These are phyloP conservation scores for Aristolochia californica DNA, from an alignment of 164 flowering plant genomes.

Conservation along the genomic window DNA sequence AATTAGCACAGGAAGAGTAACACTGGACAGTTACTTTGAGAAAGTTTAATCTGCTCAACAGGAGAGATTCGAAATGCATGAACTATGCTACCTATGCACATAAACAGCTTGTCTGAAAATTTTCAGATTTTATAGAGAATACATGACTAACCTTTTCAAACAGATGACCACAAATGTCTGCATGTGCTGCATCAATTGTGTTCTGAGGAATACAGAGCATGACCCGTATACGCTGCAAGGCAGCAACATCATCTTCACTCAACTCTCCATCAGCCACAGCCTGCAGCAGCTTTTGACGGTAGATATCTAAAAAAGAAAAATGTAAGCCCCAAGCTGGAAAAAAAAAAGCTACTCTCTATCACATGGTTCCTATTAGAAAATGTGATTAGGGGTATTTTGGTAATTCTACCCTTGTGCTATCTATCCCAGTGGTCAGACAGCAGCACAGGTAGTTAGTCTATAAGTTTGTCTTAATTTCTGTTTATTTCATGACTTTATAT, in stretches of 20 bases:
- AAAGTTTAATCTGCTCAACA: background rate
- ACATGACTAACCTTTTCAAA: constrained; percentile 73
- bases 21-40: too few species aligned
- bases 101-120: background rate
- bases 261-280: constrained; percentile 71
- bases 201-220: constrained; percentile 91
- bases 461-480: too few species aligned
- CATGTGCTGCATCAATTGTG: constrained; percentile 82
- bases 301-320: constrained; percentile 51
- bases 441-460: too few species aligned
- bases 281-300: constrained; percentile 86
- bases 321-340: background rate
- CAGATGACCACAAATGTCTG: constrained; percentile 85
- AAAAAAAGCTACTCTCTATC: too few species aligned
- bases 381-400: too few species aligned
- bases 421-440: too few species aligned
- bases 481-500: too few species aligned
- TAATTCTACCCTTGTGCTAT: too few species aligned
- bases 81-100: background rate
- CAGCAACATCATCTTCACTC: constrained; percentile 63
- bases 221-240: constrained; percentile 61
- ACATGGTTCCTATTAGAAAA: too few species aligned
- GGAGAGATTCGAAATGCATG: background rate
- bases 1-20: background rate
- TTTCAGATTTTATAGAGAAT: background rate